Evolutionary conservation across 2,329 filamentous ascomycete species (phyloP).

Genomic region (Tympanopsis confertula): DNA sequence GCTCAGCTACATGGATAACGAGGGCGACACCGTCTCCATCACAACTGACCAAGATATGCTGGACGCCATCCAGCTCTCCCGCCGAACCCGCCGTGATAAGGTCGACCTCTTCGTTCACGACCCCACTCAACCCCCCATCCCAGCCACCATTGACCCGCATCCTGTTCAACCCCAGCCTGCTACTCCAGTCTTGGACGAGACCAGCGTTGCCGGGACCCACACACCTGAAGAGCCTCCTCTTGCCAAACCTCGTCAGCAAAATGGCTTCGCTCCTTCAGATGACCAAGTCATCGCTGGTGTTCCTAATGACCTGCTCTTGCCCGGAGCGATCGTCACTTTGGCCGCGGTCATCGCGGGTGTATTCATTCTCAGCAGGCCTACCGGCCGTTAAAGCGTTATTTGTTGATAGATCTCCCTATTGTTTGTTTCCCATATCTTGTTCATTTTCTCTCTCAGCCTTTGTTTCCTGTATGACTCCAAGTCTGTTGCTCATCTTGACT

Average conservation of each 20-base stretch:
- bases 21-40: slow-evolving; percentile 92
- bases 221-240: not conserved
- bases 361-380: slow-evolving; percentile 36
- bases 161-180: not conserved
- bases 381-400: not conserved
- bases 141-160: slow-evolving; percentile 33
- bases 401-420: not conserved
- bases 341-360: slow-evolving; percentile 89
- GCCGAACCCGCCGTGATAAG: slow-evolving; percentile 71
- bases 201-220: slow-evolving; percentile 22
- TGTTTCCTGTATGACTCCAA: too few species aligned
- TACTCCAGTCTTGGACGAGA: slow-evolving; percentile 27
- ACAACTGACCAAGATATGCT: slow-evolving; percentile 88
- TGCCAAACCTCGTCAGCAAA: slow-evolving; percentile 7
- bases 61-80: slow-evolving; percentile 77
- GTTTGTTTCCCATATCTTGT: too few species aligned
- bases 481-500: too few species aligned
- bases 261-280: slow-evolving; percentile 27
- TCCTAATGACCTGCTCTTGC: slow-evolving; percentile 84
- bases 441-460: too few species aligned
- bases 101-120: slow-evolving; percentile 96
- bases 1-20: slow-evolving; percentile 90
- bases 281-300: slow-evolving; percentile 82
- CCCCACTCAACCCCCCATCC: slow-evolving; percentile 75
- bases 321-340: slow-evolving; percentile 88